phyloP scores from a whole-genome alignment of 2,329 filamentous ascomycete genomes.

The Dactylella cylindrospora region DNA sequence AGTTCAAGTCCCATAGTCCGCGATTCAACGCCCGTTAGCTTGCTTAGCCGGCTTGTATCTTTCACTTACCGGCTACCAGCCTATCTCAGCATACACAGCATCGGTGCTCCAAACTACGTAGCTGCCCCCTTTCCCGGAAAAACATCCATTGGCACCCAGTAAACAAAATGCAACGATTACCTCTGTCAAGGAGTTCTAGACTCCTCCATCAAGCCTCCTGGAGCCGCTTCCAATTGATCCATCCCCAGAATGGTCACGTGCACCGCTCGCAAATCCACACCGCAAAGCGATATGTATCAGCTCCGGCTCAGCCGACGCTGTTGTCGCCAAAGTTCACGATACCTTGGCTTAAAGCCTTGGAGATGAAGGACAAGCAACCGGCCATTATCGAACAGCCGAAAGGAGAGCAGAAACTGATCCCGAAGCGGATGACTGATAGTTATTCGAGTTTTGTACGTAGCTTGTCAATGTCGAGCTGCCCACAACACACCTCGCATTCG shows the following conservation, averaged over 20 bases:
- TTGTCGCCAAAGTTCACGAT: constrained; percentile 36
- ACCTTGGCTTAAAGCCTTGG: constrained; percentile 37
- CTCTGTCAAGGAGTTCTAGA: too few species aligned
- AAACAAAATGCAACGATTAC: too few species aligned
- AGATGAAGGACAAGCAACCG: constrained; percentile 14
- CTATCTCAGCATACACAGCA: too few species aligned
- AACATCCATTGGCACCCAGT: too few species aligned
- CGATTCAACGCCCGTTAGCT: too few species aligned
- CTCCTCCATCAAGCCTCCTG: not conserved
- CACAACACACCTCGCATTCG: too few species aligned
- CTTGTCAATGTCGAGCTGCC: constrained; percentile 22
- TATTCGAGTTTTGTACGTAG: constrained; percentile 65
- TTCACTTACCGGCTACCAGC: too few species aligned
- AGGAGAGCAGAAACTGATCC: constrained; percentile 57
- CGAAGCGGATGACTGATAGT: constrained; percentile 71
- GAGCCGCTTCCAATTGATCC: not conserved
- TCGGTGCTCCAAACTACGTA: too few species aligned
- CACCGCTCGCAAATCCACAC: not conserved
- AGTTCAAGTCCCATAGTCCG: too few species aligned
- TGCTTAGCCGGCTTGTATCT: too few species aligned
- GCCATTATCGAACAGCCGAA: not conserved
- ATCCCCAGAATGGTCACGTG: not conserved
- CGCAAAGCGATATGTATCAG: constrained; percentile 18
- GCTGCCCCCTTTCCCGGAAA: too few species aligned
- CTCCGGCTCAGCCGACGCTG: constrained; percentile 30